Conservation (phyloP, 345 rosid species). For the Hibiscus mutabilis region DNA sequence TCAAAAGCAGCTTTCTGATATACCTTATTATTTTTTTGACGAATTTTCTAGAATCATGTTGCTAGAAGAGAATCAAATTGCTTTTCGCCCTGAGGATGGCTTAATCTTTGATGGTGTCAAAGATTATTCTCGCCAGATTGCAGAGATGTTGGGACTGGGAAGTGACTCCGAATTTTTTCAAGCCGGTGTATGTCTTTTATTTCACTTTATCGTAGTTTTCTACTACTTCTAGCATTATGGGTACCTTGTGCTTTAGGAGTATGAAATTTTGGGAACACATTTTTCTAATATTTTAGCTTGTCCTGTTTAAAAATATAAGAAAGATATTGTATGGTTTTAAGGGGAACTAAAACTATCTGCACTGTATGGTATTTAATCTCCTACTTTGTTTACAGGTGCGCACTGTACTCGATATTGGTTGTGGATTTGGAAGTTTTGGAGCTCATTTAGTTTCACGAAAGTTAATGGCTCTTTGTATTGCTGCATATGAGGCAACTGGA, state of each 20-base stretch:
- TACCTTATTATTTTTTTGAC: neutral
- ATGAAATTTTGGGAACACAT: too few species aligned
- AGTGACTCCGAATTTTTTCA: constrained; percentile 77
- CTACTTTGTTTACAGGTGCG: constrained; percentile 44
- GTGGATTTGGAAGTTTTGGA: constrained; percentile 98
- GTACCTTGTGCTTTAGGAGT: too few species aligned
- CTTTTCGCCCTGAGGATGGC: constrained; percentile 88
- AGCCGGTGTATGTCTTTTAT: constrained; percentile 73
- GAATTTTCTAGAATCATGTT: constrained; percentile 63
- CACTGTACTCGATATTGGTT: constrained; percentile 81
- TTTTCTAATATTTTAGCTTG: neutral
- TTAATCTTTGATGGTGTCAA: constrained; percentile 83
- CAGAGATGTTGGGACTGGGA: constrained; percentile 95
- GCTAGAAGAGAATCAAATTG: constrained; percentile 95
- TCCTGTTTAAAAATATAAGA: neutral
- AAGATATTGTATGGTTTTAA: constrained; percentile 3
- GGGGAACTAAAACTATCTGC: neutral
- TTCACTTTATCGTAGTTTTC: too few species aligned
- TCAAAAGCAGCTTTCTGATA: neutral
- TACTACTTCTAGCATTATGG: too few species aligned
- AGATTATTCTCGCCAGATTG: constrained; percentile 89
- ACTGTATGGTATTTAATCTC: neutral
- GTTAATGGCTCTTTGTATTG: constrained; percentile 79
- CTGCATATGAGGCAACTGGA: constrained; percentile 87
- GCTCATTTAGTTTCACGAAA: constrained; percentile 79